Conservation (phyloP, 805 yeast species). For the Jamesozyma lodderae region DNA sequence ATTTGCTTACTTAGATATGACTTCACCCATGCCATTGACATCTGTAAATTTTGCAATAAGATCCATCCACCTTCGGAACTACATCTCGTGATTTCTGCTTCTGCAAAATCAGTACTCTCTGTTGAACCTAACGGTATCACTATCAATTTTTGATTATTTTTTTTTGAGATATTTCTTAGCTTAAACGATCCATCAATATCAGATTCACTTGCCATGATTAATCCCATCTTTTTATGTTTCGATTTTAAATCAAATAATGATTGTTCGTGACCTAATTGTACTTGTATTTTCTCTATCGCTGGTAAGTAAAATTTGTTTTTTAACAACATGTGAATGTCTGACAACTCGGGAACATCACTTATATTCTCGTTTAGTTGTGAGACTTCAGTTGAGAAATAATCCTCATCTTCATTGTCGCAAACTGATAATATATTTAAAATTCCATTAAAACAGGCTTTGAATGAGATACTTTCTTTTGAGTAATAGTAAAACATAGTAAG, state of each 20-base stretch:
- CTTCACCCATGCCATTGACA: conserved; percentile 57
- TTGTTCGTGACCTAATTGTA: background rate
- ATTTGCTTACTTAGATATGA: conserved; percentile 37
- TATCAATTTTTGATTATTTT: conserved; percentile 22
- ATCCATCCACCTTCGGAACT: conserved; percentile 56
- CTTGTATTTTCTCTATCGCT: background rate
- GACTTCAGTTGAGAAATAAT: background rate
- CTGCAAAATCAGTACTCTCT: conserved; percentile 55
- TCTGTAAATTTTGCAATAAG: conserved; percentile 70
- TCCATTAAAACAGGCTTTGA: conserved; percentile 7
- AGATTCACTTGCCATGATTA: conserved; percentile 47
- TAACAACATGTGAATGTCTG: background rate
- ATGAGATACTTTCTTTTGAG: conserved; percentile 2
- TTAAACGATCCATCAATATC: conserved; percentile 60
- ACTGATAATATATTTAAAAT: background rate
- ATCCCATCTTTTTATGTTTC: conserved; percentile 11
- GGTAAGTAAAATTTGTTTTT: background rate
- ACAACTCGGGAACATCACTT: background rate
- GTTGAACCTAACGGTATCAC: conserved; percentile 65
- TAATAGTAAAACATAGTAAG: conserved; percentile 25
- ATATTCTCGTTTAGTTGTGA: background rate
- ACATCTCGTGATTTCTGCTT: conserved; percentile 40
- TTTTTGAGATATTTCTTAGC: conserved; percentile 38
- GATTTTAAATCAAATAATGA: background rate
- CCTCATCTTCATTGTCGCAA: background rate